A percentile compares a stretch with the other conserved stretches of the same genome.
These are phyloP conservation scores for Tuber calosporum DNA, from an alignment of 495 filamentous ascomycete species.

Conservation along the genomic window DNA sequence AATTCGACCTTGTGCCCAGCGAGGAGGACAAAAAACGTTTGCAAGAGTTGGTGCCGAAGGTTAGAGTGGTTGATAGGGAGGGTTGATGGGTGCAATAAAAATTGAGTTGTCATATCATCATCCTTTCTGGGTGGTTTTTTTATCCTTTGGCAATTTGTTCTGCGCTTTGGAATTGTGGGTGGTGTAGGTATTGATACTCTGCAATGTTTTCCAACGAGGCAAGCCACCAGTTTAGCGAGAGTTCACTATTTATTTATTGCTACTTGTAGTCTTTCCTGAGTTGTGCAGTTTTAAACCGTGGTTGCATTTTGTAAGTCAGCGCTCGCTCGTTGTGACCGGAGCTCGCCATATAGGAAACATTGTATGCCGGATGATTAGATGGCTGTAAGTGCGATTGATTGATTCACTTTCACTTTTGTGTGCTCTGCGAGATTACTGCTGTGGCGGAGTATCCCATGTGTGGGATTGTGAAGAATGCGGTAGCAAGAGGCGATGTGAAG, in stretches of 20 bases:
- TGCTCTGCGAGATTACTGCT: not conserved
- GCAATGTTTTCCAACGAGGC: not conserved
- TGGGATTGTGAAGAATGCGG: not conserved
- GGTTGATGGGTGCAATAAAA: not conserved
- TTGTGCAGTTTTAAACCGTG: no score
- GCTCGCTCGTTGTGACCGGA: no score
- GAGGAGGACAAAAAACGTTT: slow-evolving; percentile 56
- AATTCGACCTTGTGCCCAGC: slow-evolving; percentile 56
- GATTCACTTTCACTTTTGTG: not conserved
- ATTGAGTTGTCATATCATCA: not conserved
- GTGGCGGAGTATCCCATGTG: not conserved
- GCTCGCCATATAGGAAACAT: no score
- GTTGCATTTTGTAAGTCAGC: no score
- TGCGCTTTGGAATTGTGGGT: not conserved
- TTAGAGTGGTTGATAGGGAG: slow-evolving; percentile 47
- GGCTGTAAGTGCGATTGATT: not conserved
- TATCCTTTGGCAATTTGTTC: not conserved
- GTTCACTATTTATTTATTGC: no score
- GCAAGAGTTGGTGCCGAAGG: slow-evolving; percentile 47
- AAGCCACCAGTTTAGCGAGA: no score
- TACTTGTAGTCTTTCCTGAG: no score
- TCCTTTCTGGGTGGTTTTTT: not conserved
- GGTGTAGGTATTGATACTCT: not conserved
- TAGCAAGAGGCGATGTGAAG: not conserved
- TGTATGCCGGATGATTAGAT: not conserved